Conservation (phyloP, 176 grass and related monocot species). For the Zea luxurians region DNA sequence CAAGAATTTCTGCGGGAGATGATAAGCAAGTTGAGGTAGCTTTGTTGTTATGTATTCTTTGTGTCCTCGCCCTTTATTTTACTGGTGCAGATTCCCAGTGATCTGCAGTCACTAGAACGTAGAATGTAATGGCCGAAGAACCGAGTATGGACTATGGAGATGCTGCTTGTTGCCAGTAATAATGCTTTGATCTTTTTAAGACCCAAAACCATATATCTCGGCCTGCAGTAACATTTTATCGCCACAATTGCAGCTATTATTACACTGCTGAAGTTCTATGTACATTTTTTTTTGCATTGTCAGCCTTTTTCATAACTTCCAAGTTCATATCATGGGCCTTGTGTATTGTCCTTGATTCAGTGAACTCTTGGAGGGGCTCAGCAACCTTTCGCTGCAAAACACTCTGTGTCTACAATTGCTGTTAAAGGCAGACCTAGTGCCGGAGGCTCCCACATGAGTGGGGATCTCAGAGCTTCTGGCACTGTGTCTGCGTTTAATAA, state of each 20-base stretch:
- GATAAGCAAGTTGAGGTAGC: constrained; percentile 66
- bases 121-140: constrained; percentile 6
- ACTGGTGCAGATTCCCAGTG: neutral
- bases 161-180: constrained; percentile 13
- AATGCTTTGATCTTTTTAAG: neutral
- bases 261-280: neutral
- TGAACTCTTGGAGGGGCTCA: neutral
- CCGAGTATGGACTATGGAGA: neutral
- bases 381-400: constrained; percentile 3
- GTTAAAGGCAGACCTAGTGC: neutral
- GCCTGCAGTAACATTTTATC: neutral
- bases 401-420: constrained; percentile 1
- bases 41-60: constrained; percentile 9
- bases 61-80: neutral
- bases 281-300: constrained; percentile 3
- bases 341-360: neutral
- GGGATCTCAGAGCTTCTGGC: too few relatives aligned
- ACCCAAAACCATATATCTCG: constrained; percentile 5
- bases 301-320: neutral
- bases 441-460: too few relatives aligned
- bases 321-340: neutral
- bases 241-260: neutral
- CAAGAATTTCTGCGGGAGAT: constrained; percentile 69
- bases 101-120: constrained; percentile 5
- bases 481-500: too few relatives aligned